phyloP scores from a whole-genome alignment of 805 yeast genomes.

The Teunomyces gatunensis region DNA sequence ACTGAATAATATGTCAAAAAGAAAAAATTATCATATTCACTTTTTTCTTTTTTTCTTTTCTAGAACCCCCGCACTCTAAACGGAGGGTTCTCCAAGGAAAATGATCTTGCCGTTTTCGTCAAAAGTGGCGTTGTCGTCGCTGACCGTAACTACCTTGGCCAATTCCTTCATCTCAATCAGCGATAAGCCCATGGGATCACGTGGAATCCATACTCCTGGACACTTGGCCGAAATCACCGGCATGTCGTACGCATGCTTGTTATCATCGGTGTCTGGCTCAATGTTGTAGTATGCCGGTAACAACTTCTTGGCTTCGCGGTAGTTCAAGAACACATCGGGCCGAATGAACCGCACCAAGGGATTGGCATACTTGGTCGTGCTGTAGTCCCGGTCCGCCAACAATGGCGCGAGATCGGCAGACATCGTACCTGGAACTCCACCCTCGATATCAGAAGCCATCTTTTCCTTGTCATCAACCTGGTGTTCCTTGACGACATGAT shows the following conservation, averaged over 20 bases:
- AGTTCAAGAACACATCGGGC: constrained; percentile 61
- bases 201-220: constrained; percentile 90
- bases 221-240: constrained; percentile 70
- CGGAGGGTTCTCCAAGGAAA: constrained; percentile 34
- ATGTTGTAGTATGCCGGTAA: constrained; percentile 36
- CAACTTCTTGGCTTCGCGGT: constrained; percentile 29
- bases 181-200: constrained; percentile 83
- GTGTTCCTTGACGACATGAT: constrained; percentile 4
- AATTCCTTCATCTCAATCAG: constrained; percentile 55
- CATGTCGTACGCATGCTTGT: constrained; percentile 64
- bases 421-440: constrained; percentile 10
- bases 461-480: constrained; percentile 15
- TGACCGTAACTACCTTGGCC: constrained; percentile 53
- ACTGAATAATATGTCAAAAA: neutral
- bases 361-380: constrained; percentile 35
- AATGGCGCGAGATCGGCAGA: constrained; percentile 47
- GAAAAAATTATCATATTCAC: neutral
- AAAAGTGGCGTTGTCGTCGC: constrained; percentile 67
- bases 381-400: constrained; percentile 65
- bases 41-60: neutral
- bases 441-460: constrained; percentile 9
- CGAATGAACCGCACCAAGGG: constrained; percentile 48
- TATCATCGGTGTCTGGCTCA: constrained; percentile 44
- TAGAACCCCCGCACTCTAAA: constrained; percentile 5
- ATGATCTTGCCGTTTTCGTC: constrained; percentile 30